A percentile compares a stretch with the other conserved stretches of the same genome.
These are phyloP conservation scores for Psophocarpus tetragonolobus DNA, from an alignment of 306 rosid species.

Conservation along the genomic window DNA sequence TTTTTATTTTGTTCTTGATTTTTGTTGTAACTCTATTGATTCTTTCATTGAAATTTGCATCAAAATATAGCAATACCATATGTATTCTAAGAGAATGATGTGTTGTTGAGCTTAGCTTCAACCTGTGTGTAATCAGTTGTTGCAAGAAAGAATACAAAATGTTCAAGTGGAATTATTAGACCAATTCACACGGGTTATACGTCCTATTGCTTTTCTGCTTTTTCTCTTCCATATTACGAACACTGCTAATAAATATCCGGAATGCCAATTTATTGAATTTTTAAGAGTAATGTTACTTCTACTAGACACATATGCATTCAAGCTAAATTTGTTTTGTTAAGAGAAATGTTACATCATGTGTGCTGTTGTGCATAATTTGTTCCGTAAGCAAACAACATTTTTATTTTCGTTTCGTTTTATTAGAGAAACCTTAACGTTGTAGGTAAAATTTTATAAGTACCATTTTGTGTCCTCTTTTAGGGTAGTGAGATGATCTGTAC, in stretches of 20 bases:
- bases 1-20: constrained; percentile 44
- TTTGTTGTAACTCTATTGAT: constrained; percentile 56
- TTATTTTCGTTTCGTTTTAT: neutral
- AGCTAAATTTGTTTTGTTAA: neutral
- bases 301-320: neutral
- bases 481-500: too few species aligned
- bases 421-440: too few species aligned
- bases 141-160: constrained; percentile 31
- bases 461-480: too few species aligned
- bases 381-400: neutral
- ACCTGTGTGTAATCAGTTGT: constrained; percentile 33
- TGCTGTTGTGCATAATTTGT: neutral
- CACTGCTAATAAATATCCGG: constrained; percentile 5
- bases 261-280: neutral
- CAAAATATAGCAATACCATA: constrained; percentile 46
- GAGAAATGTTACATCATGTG: neutral
- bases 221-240: too few species aligned
- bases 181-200: constrained; percentile 33
- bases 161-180: constrained; percentile 29
- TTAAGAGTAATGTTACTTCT: neutral
- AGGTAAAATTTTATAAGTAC: too few species aligned
- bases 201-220: neutral
- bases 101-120: constrained; percentile 43
- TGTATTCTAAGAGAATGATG: constrained; percentile 32
- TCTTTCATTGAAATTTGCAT: constrained; percentile 76